Percentiles rank a stretch among this genome's conserved stretches.
Conservation (phyloP, 768 basidiomycete species). For the Suillus brevipes region DNA sequence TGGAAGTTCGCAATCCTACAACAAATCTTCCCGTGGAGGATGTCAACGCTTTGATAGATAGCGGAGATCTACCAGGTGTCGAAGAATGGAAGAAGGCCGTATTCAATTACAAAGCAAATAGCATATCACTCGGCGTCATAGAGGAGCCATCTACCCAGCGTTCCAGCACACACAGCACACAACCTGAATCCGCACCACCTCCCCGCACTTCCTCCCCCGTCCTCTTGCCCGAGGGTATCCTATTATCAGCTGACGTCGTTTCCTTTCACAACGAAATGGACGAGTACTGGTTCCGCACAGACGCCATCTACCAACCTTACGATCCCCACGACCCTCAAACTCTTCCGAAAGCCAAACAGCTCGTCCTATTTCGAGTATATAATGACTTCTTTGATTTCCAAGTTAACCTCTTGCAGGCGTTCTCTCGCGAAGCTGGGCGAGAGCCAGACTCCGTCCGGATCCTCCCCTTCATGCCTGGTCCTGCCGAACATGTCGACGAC, state of each 20-base stretch:
- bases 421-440: constrained; percentile 90
- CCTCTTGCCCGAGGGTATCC: constrained; percentile 75
- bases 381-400: constrained; percentile 99
- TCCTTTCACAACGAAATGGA: constrained; percentile 98
- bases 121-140: constrained; percentile 91
- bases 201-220: constrained; percentile 43
- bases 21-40: constrained; percentile 81
- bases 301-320: constrained; percentile 87
- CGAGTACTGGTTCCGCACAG: constrained; percentile 96
- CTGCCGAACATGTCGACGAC: constrained; percentile 80
- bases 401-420: constrained; percentile 79
- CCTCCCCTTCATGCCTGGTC: constrained; percentile 97
- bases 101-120: constrained; percentile 93
- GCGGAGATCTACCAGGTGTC: constrained; percentile 89
- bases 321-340: constrained; percentile 52
- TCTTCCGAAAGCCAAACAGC: constrained; percentile 68
- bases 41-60: constrained; percentile 76
- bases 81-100: constrained; percentile 99
- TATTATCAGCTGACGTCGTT: constrained; percentile 84
- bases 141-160: constrained; percentile 50
- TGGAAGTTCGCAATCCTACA: constrained; percentile 91
- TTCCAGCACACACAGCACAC: constrained; percentile 9
- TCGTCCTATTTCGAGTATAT: constrained; percentile 92
- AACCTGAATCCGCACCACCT: constrained; percentile 15
- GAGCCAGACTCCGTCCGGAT: constrained; percentile 66